Evolutionary conservation across 208 protist genomes (phyloP).

Genomic region (Entamoeba histolytica): DNA sequence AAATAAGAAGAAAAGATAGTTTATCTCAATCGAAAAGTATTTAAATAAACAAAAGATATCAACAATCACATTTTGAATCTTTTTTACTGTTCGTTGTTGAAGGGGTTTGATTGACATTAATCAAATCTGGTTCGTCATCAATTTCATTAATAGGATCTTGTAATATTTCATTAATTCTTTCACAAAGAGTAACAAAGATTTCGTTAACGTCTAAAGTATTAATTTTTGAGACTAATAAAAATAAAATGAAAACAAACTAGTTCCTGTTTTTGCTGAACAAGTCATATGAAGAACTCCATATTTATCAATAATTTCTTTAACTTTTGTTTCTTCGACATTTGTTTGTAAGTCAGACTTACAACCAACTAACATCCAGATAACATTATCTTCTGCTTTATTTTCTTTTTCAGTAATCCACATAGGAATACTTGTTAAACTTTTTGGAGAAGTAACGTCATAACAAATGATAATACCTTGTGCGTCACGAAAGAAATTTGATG

Average conservation of each 20-base stretch:
- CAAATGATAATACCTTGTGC: background rate
- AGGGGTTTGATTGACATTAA: background rate
- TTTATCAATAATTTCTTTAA: background rate
- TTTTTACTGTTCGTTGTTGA: too few relatives aligned
- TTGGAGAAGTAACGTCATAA: background rate
- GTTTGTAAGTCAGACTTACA: background rate
- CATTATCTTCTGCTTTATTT: background rate
- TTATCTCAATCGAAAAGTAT: too few relatives aligned
- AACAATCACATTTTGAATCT: too few relatives aligned
- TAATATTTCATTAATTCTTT: background rate
- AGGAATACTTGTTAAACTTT: background rate
- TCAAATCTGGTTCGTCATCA: background rate
- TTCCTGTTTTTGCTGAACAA: background rate
- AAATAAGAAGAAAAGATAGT: too few relatives aligned
- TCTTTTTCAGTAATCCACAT: background rate
- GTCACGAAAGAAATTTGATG: background rate
- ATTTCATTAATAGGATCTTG: background rate
- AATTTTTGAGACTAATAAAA: too few relatives aligned
- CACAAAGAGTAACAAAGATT: background rate
- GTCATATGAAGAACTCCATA: background rate
- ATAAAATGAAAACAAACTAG: background rate
- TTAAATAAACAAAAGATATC: too few relatives aligned
- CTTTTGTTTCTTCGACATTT: background rate
- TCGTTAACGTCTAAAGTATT: background rate
- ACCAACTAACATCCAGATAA: background rate